Evolutionary conservation across 805 yeast species (phyloP).

Genomic region (Metschnikowia noctiluminum): DNA sequence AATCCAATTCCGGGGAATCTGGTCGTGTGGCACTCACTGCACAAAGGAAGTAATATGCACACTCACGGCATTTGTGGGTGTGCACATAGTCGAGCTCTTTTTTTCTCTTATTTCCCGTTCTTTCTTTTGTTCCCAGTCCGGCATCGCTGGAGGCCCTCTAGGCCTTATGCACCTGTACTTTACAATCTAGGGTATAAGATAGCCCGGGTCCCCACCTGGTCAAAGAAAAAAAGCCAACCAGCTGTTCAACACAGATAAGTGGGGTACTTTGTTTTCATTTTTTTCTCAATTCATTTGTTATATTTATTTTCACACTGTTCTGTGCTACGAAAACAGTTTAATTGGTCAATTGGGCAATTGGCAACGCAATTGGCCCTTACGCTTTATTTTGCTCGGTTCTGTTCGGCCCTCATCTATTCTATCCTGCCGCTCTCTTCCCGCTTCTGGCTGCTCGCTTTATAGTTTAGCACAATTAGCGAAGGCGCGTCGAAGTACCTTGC

Average conservation of each 20-base stretch:
- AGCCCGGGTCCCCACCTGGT: constrained; percentile 8
- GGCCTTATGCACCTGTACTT: constrained; percentile 8
- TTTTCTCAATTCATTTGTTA: background rate
- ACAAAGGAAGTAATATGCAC: background rate
- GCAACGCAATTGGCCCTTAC: background rate
- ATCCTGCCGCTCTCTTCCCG: background rate
- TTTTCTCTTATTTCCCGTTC: background rate
- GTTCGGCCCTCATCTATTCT: background rate
- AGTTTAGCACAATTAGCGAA: background rate
- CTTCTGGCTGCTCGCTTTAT: background rate
- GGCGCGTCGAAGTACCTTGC: background rate
- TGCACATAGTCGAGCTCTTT: background rate
- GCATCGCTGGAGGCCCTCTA: background rate
- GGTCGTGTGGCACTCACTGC: constrained; percentile 4
- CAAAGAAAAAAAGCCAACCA: background rate
- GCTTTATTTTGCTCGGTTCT: background rate
- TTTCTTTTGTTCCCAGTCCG: background rate
- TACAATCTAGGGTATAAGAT: constrained; percentile 5
- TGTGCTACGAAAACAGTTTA: too few species aligned
- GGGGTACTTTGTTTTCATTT: background rate
- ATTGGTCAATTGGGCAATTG: too few species aligned
- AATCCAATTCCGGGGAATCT: too few species aligned
- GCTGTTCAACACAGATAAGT: constrained; percentile 9
- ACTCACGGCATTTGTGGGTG: constrained; percentile 2
- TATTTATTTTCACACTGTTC: background rate